phyloP scores from a whole-genome alignment of 306 rosid genomes.

The Prunus mira region DNA sequence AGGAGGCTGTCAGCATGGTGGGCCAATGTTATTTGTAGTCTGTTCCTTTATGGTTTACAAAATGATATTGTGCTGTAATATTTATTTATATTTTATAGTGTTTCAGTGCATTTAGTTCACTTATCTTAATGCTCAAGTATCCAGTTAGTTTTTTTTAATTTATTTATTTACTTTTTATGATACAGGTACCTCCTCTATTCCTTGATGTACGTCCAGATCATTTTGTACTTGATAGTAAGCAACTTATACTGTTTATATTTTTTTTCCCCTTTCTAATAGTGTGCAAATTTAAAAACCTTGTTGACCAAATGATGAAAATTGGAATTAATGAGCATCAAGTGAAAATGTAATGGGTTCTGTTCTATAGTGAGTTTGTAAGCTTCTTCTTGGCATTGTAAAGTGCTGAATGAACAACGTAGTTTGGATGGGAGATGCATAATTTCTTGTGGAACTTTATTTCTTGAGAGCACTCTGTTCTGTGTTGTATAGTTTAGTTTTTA shows the following conservation, averaged over 20 bases:
- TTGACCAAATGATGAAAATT: not conserved
- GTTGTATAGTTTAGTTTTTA: not conserved
- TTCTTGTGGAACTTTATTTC: not conserved
- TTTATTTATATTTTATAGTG: not conserved
- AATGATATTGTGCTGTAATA: constrained; percentile 6
- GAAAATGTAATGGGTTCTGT: constrained; percentile 2
- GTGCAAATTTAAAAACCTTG: not conserved
- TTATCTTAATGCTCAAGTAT: constrained; percentile 3
- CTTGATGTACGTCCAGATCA: constrained; percentile 83
- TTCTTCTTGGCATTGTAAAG: not conserved
- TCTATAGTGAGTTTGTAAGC: not conserved
- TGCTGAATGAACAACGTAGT: not conserved
- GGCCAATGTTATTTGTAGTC: constrained; percentile 30
- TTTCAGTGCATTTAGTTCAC: constrained; percentile 14
- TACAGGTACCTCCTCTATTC: constrained; percentile 96
- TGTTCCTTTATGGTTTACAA: constrained; percentile 18
- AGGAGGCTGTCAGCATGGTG: constrained; percentile 99
- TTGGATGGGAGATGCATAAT: constrained; percentile 5
- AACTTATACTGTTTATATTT: constrained; percentile 31
- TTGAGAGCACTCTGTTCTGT: not conserved
- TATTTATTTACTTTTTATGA: constrained; percentile 17
- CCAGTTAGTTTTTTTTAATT: not conserved
- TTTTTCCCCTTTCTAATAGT: not conserved
- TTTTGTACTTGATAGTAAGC: constrained; percentile 92
- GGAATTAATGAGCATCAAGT: not conserved